phyloP scores from a whole-genome alignment of 495 filamentous ascomycete species.

The Daldinia concentrica region DNA sequence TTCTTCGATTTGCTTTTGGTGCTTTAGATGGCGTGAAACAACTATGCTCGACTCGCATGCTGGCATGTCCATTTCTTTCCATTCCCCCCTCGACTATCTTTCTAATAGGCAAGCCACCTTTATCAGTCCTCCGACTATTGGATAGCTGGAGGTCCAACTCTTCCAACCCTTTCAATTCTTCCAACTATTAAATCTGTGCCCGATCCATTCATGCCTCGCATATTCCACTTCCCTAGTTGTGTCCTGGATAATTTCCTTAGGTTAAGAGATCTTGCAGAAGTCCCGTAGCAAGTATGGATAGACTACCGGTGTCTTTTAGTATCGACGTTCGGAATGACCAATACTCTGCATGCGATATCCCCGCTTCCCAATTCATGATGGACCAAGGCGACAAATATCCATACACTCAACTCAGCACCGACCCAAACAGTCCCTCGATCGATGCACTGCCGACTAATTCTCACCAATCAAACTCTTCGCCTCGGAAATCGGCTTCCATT shows the following conservation, averaged over 20 bases:
- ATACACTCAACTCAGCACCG: slow-evolving; percentile 3
- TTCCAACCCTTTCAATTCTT: background rate
- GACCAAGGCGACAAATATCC: slow-evolving; percentile 16
- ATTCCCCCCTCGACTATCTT: background rate
- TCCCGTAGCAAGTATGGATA: slow-evolving; percentile 35
- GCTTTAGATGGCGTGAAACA: slow-evolving; percentile 11
- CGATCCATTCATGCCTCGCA: slow-evolving; percentile 20
- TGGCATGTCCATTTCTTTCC: background rate
- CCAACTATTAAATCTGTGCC: background rate
- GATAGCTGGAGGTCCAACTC: background rate
- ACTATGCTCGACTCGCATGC: slow-evolving; percentile 7
- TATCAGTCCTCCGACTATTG: background rate
- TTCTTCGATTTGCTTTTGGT: slow-evolving; percentile 10
- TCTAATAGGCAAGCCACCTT: slow-evolving; percentile 3
- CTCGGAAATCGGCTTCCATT: background rate
- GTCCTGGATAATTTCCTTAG: background rate
- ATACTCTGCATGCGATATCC: slow-evolving; percentile 22
- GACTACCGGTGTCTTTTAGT: slow-evolving; percentile 22
- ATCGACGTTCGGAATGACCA: slow-evolving; percentile 29
- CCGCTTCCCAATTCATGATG: slow-evolving; percentile 19
- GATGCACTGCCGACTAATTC: slow-evolving; percentile 11
- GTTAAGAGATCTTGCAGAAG: background rate
- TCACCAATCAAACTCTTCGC: slow-evolving; percentile 1
- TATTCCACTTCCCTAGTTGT: background rate
- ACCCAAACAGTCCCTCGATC: slow-evolving; percentile 16